These are phyloP conservation scores for Platanthera zijinensis DNA, from an alignment of 106 monocot genomes.

Conservation along the genomic window DNA sequence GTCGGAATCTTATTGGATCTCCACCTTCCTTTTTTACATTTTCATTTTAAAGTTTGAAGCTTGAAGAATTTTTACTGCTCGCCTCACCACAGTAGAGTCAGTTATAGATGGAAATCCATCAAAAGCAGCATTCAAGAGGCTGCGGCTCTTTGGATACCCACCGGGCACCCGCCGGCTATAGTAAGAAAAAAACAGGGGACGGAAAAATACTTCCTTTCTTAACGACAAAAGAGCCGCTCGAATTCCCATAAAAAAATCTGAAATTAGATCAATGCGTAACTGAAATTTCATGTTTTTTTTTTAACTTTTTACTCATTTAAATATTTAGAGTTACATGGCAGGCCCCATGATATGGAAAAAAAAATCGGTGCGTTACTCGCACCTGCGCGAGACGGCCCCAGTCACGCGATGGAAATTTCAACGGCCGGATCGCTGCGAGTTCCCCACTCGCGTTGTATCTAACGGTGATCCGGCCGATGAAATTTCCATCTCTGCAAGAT, in stretches of 20 bases:
- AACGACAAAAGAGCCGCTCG: background rate
- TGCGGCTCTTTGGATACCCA: conserved; percentile 6
- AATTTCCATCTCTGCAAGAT: too few species aligned
- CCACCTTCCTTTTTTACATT: background rate
- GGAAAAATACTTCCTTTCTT: background rate
- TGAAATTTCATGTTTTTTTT: too few species aligned
- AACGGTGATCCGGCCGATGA: too few species aligned
- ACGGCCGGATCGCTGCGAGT: too few species aligned
- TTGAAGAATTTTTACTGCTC: background rate
- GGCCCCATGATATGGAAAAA: too few species aligned
- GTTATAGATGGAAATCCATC: conserved; percentile 4
- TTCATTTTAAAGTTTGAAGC: background rate
- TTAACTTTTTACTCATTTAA: too few species aligned
- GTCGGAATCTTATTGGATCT: conserved; percentile 5
- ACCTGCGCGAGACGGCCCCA: too few species aligned
- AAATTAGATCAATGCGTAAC: too few species aligned
- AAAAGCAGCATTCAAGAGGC: background rate
- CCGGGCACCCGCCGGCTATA: background rate
- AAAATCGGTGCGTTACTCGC: too few species aligned
- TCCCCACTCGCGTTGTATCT: too few species aligned
- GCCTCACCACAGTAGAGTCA: background rate
- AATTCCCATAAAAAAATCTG: background rate
- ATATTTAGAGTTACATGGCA: too few species aligned
- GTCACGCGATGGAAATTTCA: too few species aligned
- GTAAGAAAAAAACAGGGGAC: background rate